Base-by-base conservation (phyloP, 495 filamentous ascomycete species). In the Trichoderma erinaceum region DNA sequence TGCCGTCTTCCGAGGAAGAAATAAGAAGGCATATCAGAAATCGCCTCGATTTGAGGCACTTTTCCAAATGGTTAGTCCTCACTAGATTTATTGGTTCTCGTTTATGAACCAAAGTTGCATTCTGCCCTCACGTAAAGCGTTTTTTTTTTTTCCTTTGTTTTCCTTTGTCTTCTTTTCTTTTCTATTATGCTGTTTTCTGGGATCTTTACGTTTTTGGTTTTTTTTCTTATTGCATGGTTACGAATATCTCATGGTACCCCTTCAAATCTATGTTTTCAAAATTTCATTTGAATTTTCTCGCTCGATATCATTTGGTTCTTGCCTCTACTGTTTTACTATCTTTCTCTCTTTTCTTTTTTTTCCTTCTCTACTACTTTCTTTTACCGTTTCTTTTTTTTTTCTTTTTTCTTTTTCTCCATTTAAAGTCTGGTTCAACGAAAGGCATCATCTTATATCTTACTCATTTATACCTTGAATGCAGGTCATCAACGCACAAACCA, bases 41-140 rank as follows among this genome's bases (percentile, higher is more conserved):
- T 84, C 83, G 67, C 76, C 78, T 69, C 74, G 74, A 67, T 85
- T 86, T 75, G 77, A 81, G 73, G 78, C 75, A 65, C 74, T 86
- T 67, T 85, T 81, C 74, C 75, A 75, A 72, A 78, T 82, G 76
- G 84, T 86, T 32, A 61, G 56, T 61, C 27, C 56, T 25, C 27
- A 21, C 56, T 61, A 76, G 48, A 52, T 52, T 52, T 52, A 18
- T n/a, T 38, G 35, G 35, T 38, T 38, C 35, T 38, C 35, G 35
- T 38, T 38, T 5, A 38, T 38, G 5, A 38, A 38, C 35, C 35
- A 5, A 38, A 3, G 8, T n/a, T 18, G 4, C 10, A 25, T n/a
- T 48, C 44, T 48, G 18, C 44, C 15, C 18, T 48, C 44, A 48
- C 7, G 18, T 48, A 6, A 15, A 15, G 44, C 44, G 70, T 74